Base-by-base conservation (phyloP, 768 basidiomycete genomes). In the Boletus tomentosulus region DNA sequence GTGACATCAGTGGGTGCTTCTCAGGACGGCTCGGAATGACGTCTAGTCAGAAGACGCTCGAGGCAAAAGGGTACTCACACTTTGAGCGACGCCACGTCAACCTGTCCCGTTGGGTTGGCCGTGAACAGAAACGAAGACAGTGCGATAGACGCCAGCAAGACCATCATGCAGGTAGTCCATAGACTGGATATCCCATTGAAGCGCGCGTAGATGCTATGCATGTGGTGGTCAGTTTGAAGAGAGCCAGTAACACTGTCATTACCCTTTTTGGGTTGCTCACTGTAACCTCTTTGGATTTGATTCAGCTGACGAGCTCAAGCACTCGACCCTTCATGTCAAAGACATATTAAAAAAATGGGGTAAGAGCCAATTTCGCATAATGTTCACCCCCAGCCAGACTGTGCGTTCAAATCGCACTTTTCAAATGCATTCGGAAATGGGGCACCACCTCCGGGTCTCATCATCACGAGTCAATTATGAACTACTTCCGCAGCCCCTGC, bases 151-250 rank as follows among this genome's bases (percentile, higher is more conserved):
- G 72, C 83, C 37, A 92, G 76, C 24, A 92, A 75, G 6, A 74
- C 78, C 85, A 91, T 87, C 59, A 84, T 69, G 63, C 86, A 90
- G 15, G 86, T 82, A 6, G 88, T 88, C 54, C 91, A 75, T 53
- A 88, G 75, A 6, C 86, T 82, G 25, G 86, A 87, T 60, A 83
- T 66, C 67, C 86, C 88, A 72, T 89, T 92, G 60, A 88, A 65
- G 51, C 91, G 79, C 28, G 89, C 74, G 57, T 83, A 79, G 47
- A 84, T 71, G 61, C 76, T 86, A 58, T 91, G 87, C 89, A 92
- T 92, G 19, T 19, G 41, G 41, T 25, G 19, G 62, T 50, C 16
- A 5, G 27, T 31, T 7, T 8, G 6, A 46, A 46, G 45, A 34
- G 19, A 16, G n/a, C n/a, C 9, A 44, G 19, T 19, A 19, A 19